Evolutionary conservation across 305 asterid genomes (phyloP), one percentile per base, ranked within the genome.

Genomic region (Solanum aculeatissimum): DNA sequence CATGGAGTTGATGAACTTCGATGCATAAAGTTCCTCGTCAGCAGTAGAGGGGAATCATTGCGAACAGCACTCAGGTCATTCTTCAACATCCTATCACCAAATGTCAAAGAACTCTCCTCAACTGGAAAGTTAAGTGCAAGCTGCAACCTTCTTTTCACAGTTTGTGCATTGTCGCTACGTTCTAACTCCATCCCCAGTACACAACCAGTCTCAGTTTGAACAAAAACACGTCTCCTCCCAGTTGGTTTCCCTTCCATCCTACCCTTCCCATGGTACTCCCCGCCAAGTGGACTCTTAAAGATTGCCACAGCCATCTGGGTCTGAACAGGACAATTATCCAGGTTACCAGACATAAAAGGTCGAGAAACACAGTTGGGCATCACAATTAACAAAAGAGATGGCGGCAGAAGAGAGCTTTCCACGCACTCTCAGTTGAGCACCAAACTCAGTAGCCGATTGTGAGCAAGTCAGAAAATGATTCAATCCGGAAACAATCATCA

Each of bases 1-100:
- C 99, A 97, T 27, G 99, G 99, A 84, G 97, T 94, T 40, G 99
- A 97, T 1, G 98, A 94, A 86, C 99, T 97, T 90, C 99, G 90
- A 40, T 97, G 98, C 90, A 97, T 82, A 11, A 89, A 79, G 84
- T 95, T 97, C 85, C 98, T 91, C 3, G 97, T 94, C 86, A 97
- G 88, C 43, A 97, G 91, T 43, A 95, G 98, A 71, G 96, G 95
- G 40, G 95, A 92, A 89, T 97, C 98, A 83, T 95, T 95, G 43
- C 95, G 90, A 71, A 97, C 84, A 40, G 95, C 95, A 86, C 95
- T 95, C 14, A 97, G 96, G 85, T 97, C 99, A 81, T 95, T 97
- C 85, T 94, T 94, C 87, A 97, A 87, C 87, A 95, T 92, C 92
- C 87, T 88, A 84, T 97, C 99, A 4, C 98, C 99, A 83, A 93